Percentiles rank a stretch among this genome's conserved stretches.
Evolutionary conservation across 345 rosid species (phyloP).

Genomic region (Corymbia maculata): DNA sequence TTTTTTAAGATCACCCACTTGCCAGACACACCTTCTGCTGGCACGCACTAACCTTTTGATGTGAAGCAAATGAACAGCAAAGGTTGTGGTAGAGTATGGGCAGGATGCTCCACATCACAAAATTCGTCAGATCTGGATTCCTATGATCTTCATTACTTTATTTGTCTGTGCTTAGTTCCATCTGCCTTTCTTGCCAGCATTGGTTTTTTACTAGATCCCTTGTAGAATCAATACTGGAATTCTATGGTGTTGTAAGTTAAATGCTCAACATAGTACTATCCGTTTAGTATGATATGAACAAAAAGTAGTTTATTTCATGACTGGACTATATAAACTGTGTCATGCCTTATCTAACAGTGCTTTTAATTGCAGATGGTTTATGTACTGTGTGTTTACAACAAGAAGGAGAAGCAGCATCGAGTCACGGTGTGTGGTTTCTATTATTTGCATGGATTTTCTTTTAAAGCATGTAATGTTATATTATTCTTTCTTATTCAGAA

Average conservation of each 20-base stretch:
- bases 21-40: background rate
- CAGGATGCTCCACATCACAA: background rate
- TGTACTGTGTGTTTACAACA: conserved; percentile 85
- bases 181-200: background rate
- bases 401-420: conserved; percentile 83
- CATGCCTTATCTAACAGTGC: background rate
- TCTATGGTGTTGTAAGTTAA: background rate
- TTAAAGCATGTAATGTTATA: accelerated
- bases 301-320: background rate
- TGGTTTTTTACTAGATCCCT: background rate
- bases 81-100: too few species aligned
- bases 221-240: background rate
- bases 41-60: background rate
- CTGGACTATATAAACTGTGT: accelerated
- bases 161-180: background rate
- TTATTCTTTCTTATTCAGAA: background rate
- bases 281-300: background rate
- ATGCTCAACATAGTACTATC: background rate
- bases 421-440: conserved; percentile 49
- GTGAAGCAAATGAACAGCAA: too few species aligned
- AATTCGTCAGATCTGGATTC: background rate
- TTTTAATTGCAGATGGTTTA: conserved; percentile 70
- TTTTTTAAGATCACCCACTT: background rate
- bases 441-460: background rate
- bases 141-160: background rate